phyloP scores from a whole-genome alignment of 106 monocot species.

The Dendrobium huoshanense region DNA sequence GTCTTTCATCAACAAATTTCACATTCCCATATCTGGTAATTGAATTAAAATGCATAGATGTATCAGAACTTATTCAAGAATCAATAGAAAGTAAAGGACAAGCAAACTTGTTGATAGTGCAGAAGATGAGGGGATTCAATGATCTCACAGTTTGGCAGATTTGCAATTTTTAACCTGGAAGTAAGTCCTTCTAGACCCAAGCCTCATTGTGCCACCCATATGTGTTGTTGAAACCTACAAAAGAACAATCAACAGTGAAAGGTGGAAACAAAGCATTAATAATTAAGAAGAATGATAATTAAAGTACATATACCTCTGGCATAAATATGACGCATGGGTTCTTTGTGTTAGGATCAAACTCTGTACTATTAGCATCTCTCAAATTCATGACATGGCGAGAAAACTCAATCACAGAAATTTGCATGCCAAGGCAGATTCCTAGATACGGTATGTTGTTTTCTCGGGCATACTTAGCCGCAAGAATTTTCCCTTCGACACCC shows the following conservation, averaged over 20 bases:
- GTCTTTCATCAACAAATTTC: slow-evolving; percentile 57
- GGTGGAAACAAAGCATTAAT: no score
- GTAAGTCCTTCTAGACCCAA: slow-evolving; percentile 77
- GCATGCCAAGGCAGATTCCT: slow-evolving; percentile 9
- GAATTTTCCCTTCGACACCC: not conserved
- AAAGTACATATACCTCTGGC: slow-evolving; percentile 61
- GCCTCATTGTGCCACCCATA: slow-evolving; percentile 89
- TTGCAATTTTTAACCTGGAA: slow-evolving; percentile 48
- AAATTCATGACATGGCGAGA: slow-evolving; percentile 6
- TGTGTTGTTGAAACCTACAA: slow-evolving; percentile 83
- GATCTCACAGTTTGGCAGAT: slow-evolving; percentile 64
- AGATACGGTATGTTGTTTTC: slow-evolving; percentile 3
- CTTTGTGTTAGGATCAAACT: slow-evolving; percentile 56
- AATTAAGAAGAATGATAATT: no score
- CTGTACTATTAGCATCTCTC: slow-evolving; percentile 72
- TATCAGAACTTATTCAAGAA: not conserved
- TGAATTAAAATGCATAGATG: not conserved
- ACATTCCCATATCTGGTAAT: slow-evolving; percentile 52
- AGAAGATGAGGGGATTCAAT: not conserved
- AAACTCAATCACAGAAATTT: slow-evolving; percentile 5
- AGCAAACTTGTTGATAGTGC: not conserved
- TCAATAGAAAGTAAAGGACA: not conserved
- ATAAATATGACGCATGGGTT: slow-evolving; percentile 78
- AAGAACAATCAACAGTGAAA: not conserved
- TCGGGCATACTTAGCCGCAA: slow-evolving; percentile 2